A percentile compares a stretch with the other conserved stretches of the same genome.
phyloP scores from a whole-genome alignment of 108 stramenopile species.

The Cylindrotheca closterium region DNA sequence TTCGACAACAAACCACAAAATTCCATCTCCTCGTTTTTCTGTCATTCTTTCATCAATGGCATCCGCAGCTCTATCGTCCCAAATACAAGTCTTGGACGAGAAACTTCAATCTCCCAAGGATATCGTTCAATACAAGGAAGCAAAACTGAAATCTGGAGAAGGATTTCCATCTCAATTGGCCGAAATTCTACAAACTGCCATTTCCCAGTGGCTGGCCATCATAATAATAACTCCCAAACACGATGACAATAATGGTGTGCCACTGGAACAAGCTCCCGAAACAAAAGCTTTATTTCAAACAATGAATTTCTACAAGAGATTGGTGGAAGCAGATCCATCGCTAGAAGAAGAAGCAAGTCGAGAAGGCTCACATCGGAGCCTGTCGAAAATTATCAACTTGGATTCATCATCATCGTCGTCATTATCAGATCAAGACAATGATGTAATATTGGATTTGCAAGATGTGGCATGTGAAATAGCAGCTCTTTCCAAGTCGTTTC shows the following conservation, averaged over 20 bases:
- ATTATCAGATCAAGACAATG: constrained; percentile 47
- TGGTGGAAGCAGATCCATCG: constrained; percentile 47
- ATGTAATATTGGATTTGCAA: constrained; percentile 70
- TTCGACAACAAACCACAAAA: too few relatives aligned
- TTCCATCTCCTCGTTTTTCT: too few relatives aligned
- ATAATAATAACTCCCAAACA: not conserved
- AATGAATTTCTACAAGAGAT: constrained; percentile 24
- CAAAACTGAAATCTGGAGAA: not conserved
- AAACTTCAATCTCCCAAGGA: not conserved
- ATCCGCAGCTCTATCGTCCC: not conserved
- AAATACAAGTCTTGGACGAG: not conserved
- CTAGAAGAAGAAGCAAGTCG: constrained; percentile 64
- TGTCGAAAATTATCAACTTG: constrained; percentile 40
- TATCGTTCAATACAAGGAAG: not conserved
- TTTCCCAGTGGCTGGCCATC: not conserved
- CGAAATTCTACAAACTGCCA: not conserved
- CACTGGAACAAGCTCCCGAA: constrained; percentile 8
- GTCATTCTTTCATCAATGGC: too few relatives aligned
- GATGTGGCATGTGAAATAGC: constrained; percentile 72
- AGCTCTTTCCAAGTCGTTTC: constrained; percentile 32
- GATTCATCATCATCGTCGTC: constrained; percentile 15
- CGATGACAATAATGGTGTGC: not conserved
- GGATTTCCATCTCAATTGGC: not conserved
- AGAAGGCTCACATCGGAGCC: constrained; percentile 49
- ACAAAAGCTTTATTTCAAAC: constrained; percentile 18